Conservation (phyloP, 805 yeast genomes). For the Barnettozyma sp. region DNA sequence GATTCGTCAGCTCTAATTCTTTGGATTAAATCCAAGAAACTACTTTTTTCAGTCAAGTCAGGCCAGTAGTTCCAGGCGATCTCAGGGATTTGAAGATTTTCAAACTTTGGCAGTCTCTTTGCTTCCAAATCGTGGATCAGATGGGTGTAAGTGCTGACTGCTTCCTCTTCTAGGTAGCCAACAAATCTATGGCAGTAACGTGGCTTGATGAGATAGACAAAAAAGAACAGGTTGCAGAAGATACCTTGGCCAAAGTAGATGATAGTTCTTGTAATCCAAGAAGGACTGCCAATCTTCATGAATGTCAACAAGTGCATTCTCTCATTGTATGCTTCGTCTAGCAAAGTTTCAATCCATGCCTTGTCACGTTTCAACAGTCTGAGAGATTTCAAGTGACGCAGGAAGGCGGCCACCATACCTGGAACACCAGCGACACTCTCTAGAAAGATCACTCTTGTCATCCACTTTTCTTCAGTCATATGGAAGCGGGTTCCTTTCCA, state of each 20-base stretch:
- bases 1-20: constrained; percentile 72
- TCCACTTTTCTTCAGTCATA: constrained; percentile 61
- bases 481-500: constrained; percentile 33
- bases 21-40: constrained; percentile 52
- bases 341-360: constrained; percentile 68
- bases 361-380: constrained; percentile 57
- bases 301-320: constrained; percentile 71
- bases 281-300: constrained; percentile 56
- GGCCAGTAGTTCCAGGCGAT: constrained; percentile 59
- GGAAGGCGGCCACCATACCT: constrained; percentile 67
- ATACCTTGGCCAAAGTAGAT: constrained; percentile 64
- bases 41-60: constrained; percentile 41
- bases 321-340: constrained; percentile 74
- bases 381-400: constrained; percentile 60
- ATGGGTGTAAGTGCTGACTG: constrained; percentile 62
- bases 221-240: constrained; percentile 58
- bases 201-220: constrained; percentile 52
- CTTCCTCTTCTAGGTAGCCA: constrained; percentile 74
- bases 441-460: constrained; percentile 53
- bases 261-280: constrained; percentile 46
- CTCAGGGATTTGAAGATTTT: constrained; percentile 41
- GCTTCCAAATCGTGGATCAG: constrained; percentile 46
- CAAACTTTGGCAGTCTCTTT: constrained; percentile 44
- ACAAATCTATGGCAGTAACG: constrained; percentile 67
- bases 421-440: constrained; percentile 79